These are phyloP conservation scores for Thielaviopsis musarum DNA, from an alignment of 2,329 filamentous ascomycete genomes.

Conservation along the genomic window DNA sequence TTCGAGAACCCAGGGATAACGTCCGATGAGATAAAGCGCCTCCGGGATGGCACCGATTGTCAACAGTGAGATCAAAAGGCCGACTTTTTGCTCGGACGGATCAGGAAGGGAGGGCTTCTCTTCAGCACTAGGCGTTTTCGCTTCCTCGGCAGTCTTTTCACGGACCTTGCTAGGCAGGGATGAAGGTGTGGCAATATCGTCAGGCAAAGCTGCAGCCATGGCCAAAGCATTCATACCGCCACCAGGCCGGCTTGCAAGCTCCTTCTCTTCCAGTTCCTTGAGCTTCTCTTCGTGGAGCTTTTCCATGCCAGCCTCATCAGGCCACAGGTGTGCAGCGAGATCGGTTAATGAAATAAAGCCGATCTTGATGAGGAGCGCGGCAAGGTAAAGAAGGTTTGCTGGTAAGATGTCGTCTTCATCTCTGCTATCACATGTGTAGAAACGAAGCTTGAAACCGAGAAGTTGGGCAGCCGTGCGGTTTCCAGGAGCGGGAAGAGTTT, in stretches of 20 bases:
- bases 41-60: slow-evolving; percentile 88
- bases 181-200: slow-evolving; percentile 46
- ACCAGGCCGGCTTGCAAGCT: slow-evolving; percentile 52
- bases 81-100: slow-evolving; percentile 74
- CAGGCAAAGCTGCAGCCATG: slow-evolving; percentile 69
- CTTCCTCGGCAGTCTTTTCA: slow-evolving; percentile 5
- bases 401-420: slow-evolving; percentile 63
- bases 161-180: slow-evolving; percentile 30
- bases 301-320: slow-evolving; percentile 69
- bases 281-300: slow-evolving; percentile 50
- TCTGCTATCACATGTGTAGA: slow-evolving; percentile 71
- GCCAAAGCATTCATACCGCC: slow-evolving; percentile 68
- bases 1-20: slow-evolving; percentile 84
- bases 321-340: slow-evolving; percentile 82
- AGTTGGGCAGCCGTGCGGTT: slow-evolving; percentile 88
- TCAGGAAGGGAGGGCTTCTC: slow-evolving; percentile 44
- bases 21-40: slow-evolving; percentile 77
- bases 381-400: slow-evolving; percentile 81
- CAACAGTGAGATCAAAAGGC: slow-evolving; percentile 68
- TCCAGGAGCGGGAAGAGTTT: slow-evolving; percentile 65
- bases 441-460: slow-evolving; percentile 90
- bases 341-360: slow-evolving; percentile 89
- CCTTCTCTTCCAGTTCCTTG: slow-evolving; percentile 64
- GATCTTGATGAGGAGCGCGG: slow-evolving; percentile 86
- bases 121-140: slow-evolving; percentile 22